Evolutionary conservation across 148 eudicot genomes (phyloP), one percentile per base, ranked within the genome.

Genomic region (Fagopyrum esculentum): DNA sequence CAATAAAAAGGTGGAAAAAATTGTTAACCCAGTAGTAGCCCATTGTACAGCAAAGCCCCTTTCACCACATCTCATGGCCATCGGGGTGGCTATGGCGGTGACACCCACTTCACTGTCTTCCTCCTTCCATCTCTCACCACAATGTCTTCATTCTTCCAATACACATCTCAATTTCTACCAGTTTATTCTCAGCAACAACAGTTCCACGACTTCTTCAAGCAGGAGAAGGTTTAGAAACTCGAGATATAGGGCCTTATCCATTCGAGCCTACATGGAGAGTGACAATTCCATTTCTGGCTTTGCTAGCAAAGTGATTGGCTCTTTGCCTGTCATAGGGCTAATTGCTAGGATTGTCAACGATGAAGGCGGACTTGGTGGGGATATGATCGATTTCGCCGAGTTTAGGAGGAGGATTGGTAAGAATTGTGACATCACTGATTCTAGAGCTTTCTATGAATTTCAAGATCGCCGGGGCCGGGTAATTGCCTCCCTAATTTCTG

Each of bases 381-480:
- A 92, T 68, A 84, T 84, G 9, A 75, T 92, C 59, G 97, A 92
- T 78, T 92, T 92, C 78, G 97, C 97, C 0, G 97, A 92, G 86
- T 92, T 92, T 80, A 64, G 97, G 46, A 80, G 97, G 71, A 78
- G 95, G 71, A 95, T 92, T 8, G 97, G 97, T 12, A 92, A 92
- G 16, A 92, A 88, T 26, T 92, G 96, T 45, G 82, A 88, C 10
- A 77, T 92, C 6, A 87, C 73, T 74, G 97, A 92, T 74, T 90
- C 96, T 6, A 80, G 93, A 73, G 95, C 93, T 77, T 84, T 92
- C 75, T 80, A 75, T 66, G 93, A 90, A 12, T 88, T 92, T 15
- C 87, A 80, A 85, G 91, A 88, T 52, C 89, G 96, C 12, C 86
- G 85, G 9, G 97, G 97, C 66, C 30, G 74, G 90, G 97, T 92